Percentiles rank a stretch among this genome's conserved stretches.
These are phyloP conservation scores for Alternaria infectoria DNA, from an alignment of 2,329 filamentous ascomycete species.

Conservation along the genomic window DNA sequence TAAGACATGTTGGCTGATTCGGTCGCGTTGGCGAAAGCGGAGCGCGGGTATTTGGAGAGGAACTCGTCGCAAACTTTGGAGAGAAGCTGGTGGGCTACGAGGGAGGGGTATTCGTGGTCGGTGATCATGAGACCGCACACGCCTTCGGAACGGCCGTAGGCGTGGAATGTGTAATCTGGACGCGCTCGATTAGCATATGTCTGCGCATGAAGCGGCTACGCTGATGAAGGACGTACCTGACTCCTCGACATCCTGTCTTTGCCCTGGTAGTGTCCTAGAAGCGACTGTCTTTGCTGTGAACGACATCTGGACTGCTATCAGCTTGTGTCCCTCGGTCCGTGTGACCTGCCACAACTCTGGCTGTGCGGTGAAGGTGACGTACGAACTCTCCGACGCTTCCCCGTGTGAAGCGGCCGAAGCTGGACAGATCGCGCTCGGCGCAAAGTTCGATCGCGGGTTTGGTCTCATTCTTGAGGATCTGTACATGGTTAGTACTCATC, in stretches of 20 bases:
- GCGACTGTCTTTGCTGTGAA: constrained; percentile 88
- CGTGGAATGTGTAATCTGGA: constrained; percentile 67
- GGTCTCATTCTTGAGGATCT: constrained; percentile 82
- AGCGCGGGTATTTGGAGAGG: constrained; percentile 64
- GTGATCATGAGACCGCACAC: constrained; percentile 56
- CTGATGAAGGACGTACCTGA: too few relatives aligned
- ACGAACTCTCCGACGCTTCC: constrained; percentile 50
- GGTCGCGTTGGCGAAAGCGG: too few relatives aligned
- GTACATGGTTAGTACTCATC: constrained; percentile 20
- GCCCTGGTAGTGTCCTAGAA: constrained; percentile 79
- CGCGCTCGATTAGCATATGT: background rate
- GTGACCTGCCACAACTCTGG: background rate
- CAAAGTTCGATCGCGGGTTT: constrained; percentile 76
- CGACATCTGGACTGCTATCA: constrained; percentile 65
- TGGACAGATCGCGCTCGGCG: constrained; percentile 71
- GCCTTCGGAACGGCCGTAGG: constrained; percentile 54
- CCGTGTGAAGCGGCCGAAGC: constrained; percentile 78
- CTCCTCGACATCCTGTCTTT: constrained; percentile 84
- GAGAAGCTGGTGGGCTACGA: constrained; percentile 85
- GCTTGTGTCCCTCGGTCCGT: background rate
- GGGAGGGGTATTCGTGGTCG: constrained; percentile 62
- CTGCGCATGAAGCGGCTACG: too few relatives aligned
- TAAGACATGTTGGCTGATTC: constrained; percentile 57
- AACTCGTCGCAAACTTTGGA: constrained; percentile 90
- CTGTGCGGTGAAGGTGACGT: background rate